Evolutionary conservation across 805 yeast species (phyloP).

Genomic region (Cyberlindnera mycetangii): DNA sequence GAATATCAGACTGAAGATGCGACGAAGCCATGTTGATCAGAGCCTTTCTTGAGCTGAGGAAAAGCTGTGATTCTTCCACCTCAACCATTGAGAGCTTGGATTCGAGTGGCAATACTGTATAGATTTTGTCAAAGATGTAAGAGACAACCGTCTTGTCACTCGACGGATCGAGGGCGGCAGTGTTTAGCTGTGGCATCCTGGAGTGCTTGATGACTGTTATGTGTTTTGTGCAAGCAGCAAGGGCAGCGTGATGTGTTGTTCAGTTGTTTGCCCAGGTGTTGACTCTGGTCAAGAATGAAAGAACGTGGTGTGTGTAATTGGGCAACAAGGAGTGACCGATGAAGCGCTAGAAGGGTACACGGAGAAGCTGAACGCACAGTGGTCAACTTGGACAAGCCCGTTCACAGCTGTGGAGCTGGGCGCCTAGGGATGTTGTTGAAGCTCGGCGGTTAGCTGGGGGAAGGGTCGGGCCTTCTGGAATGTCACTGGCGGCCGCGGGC

Average conservation of each 20-base stretch:
- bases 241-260: no score
- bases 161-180: not conserved
- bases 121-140: constrained; percentile 34
- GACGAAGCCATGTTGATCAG: constrained; percentile 31
- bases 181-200: not conserved
- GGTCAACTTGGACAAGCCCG: no score
- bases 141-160: constrained; percentile 30
- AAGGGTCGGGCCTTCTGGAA: constrained; percentile 1
- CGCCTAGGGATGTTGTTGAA: no score
- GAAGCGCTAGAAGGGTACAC: no score
- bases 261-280: no score
- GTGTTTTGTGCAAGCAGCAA: no score
- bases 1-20: constrained; percentile 30
- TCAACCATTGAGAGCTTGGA: constrained; percentile 35
- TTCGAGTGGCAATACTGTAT: constrained; percentile 34
- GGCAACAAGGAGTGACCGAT: not conserved
- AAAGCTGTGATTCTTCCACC: constrained; percentile 35
- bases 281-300: not conserved
- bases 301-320: not conserved
- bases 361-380: no score
- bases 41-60: constrained; percentile 33
- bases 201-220: not conserved
- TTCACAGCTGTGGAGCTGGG: no score
- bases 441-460: not conserved
- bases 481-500: not conserved